A percentile compares a stretch with the other conserved stretches of the same genome.
These are phyloP conservation scores for Colletotrichum sp. DNA, from an alignment of 2,329 filamentous ascomycete genomes.

Conservation along the genomic window DNA sequence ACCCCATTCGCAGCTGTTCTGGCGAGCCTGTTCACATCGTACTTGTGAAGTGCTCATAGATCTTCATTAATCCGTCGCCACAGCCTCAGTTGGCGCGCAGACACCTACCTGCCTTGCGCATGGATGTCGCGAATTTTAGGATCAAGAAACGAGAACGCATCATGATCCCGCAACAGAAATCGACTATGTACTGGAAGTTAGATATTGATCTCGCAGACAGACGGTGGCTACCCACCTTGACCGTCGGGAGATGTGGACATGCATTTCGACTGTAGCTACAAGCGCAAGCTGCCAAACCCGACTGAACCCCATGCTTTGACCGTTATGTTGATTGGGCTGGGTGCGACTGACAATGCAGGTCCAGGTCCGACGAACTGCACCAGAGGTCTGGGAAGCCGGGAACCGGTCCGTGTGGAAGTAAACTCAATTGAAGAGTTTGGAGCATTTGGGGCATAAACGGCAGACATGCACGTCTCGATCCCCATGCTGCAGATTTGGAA, in stretches of 20 bases:
- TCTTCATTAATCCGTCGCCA: neutral
- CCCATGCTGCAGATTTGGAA: neutral
- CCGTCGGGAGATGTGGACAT: neutral
- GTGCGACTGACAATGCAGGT: neutral
- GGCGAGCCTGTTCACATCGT: neutral
- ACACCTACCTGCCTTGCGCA: neutral
- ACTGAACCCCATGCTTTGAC: conserved; percentile 3
- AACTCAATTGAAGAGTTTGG: neutral
- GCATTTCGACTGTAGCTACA: neutral
- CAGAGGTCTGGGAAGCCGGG: neutral
- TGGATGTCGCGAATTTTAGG: neutral
- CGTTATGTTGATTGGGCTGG: neutral
- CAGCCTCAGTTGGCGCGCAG: neutral
- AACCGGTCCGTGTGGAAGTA: neutral
- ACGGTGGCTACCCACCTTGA: neutral
- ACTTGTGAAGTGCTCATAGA: neutral
- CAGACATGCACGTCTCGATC: neutral
- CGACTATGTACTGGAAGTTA: neutral
- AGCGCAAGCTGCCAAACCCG: neutral
- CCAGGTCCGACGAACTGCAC: neutral
- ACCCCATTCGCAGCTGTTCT: neutral
- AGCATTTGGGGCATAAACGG: neutral
- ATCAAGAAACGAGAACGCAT: neutral
- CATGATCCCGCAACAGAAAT: neutral
- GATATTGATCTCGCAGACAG: neutral